Conservation (phyloP, 331 rosid species). For the Rosa hybrid region DNA sequence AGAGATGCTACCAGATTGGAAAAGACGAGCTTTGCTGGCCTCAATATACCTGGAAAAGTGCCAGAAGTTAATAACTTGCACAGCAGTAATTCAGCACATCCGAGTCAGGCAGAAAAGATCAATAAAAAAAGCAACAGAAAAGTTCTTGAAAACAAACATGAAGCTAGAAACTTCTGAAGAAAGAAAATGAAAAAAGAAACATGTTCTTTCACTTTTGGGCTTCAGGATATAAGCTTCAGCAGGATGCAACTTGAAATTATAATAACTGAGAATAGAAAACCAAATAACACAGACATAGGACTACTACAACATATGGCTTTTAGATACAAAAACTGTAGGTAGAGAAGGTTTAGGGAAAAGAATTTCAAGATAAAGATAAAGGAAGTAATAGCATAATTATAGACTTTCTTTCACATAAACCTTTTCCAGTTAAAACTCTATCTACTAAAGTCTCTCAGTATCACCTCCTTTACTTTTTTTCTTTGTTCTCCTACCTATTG, state of each 20-base stretch:
- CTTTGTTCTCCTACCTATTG: background rate
- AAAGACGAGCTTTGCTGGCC: conserved; percentile 85
- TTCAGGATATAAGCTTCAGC: background rate
- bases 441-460: background rate
- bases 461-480: background rate
- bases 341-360: background rate
- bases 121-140: background rate
- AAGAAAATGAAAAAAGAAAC: background rate
- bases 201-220: background rate
- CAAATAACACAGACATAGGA: background rate
- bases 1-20: conserved; percentile 53
- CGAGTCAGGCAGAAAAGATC: background rate
- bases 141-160: background rate
- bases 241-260: background rate
- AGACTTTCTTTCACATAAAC: background rate
- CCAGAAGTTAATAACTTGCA: background rate
- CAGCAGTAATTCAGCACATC: background rate
- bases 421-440: background rate
- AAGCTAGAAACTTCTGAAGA: background rate
- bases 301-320: background rate
- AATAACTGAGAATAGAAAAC: background rate
- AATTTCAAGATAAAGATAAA: background rate
- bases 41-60: conserved; percentile 74
- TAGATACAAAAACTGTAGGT: background rate
- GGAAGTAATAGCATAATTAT: background rate